phyloP scores from a whole-genome alignment of 805 yeast species.

The Ogataea philodendri region DNA sequence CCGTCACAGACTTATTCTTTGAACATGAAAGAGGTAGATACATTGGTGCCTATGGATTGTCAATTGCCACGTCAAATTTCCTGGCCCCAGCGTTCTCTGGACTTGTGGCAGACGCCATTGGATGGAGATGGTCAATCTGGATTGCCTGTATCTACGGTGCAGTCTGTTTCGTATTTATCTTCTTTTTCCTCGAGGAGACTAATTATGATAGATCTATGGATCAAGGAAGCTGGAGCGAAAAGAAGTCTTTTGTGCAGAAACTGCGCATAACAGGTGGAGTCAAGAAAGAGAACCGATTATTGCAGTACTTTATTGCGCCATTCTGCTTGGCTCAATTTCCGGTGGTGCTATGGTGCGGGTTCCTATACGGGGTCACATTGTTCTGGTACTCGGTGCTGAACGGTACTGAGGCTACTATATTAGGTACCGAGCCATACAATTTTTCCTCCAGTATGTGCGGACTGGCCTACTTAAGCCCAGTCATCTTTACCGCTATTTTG shows the following conservation, averaged over 20 bases:
- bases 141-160: constrained; percentile 48
- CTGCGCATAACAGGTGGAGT: constrained; percentile 42
- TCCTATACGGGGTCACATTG: constrained; percentile 49
- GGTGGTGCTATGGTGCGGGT: constrained; percentile 55
- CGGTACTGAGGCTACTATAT: constrained; percentile 46
- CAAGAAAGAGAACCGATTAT: constrained; percentile 28
- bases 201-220: constrained; percentile 46
- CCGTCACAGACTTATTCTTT: constrained; percentile 48
- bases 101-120: constrained; percentile 46
- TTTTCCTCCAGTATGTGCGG: constrained; percentile 48
- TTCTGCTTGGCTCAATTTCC: constrained; percentile 46
- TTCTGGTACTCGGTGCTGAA: constrained; percentile 49
- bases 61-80: constrained; percentile 52
- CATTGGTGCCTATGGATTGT: constrained; percentile 49
- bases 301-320: constrained; percentile 35
- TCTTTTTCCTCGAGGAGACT: constrained; percentile 55
- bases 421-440: constrained; percentile 49
- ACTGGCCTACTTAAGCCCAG: constrained; percentile 51
- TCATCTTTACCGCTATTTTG: constrained; percentile 44
- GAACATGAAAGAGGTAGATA: constrained; percentile 50
- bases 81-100: constrained; percentile 62
- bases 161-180: constrained; percentile 38
- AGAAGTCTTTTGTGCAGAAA: constrained; percentile 32
- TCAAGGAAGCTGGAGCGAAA: too few species aligned
- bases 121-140: constrained; percentile 54